Evolutionary conservation across 2,329 filamentous ascomycete genomes (phyloP).

Genomic region (Leptosphaerulina australis): DNA sequence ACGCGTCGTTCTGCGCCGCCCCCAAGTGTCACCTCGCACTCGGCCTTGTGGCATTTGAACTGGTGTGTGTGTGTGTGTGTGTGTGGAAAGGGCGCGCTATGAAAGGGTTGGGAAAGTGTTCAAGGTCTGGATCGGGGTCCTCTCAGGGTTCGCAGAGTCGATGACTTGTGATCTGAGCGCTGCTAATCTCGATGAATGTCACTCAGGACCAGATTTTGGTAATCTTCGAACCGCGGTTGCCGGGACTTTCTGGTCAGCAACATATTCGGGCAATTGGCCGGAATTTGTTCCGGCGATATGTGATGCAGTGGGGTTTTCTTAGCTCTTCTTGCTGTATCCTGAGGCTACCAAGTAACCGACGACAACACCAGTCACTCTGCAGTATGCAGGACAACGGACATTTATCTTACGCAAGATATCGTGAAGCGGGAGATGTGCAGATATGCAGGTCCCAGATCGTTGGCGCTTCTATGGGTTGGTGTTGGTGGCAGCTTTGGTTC

Average conservation of each 20-base stretch:
- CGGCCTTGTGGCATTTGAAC: neutral
- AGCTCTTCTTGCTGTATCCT: neutral
- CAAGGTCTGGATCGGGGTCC: neutral
- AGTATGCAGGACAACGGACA: conserved; percentile 3
- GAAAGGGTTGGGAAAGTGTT: neutral
- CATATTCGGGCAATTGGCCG: neutral
- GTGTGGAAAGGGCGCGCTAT: neutral
- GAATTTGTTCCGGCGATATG: neutral
- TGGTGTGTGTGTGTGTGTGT: too few relatives aligned
- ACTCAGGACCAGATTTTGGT: neutral
- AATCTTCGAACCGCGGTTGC: neutral
- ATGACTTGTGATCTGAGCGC: neutral
- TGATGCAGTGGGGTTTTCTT: neutral
- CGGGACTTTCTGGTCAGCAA: neutral
- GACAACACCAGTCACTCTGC: neutral
- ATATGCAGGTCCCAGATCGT: conserved; percentile 13
- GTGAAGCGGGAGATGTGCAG: conserved; percentile 10
- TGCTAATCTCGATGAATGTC: neutral
- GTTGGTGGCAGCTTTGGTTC: conserved; percentile 4
- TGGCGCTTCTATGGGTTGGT: conserved; percentile 11
- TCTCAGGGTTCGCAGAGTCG: neutral
- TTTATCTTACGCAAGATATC: conserved; percentile 6
- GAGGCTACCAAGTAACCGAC: neutral
- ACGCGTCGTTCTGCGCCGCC: conserved; percentile 5
- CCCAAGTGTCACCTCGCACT: neutral